These are phyloP conservation scores for Pinus taeda DNA, from an alignment of 75 land plant species.

Conservation along the genomic window DNA sequence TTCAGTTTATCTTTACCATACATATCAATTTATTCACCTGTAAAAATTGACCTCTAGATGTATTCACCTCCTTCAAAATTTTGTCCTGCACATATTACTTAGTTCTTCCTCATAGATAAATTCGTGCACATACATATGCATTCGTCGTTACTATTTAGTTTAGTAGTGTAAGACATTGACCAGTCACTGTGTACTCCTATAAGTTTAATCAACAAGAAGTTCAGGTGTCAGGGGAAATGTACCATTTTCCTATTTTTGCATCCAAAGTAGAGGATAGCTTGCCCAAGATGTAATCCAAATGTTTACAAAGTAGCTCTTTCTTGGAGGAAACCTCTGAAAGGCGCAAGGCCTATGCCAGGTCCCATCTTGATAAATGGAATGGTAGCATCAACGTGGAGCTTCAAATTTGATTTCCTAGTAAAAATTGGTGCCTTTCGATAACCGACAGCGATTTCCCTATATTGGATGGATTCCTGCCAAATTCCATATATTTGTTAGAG, in stretches of 20 bases:
- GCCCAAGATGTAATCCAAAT: conserved; percentile 28
- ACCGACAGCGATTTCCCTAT: background rate
- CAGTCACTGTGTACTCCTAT: background rate
- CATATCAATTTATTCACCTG: too few species aligned
- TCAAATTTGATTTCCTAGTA: conserved; percentile 54
- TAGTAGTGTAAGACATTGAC: background rate
- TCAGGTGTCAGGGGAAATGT: background rate
- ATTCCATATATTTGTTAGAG: background rate
- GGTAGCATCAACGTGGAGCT: conserved; percentile 38
- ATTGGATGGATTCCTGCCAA: conserved; percentile 1
- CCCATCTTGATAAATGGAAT: conserved; percentile 57
- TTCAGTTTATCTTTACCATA: too few species aligned
- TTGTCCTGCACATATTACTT: conserved; percentile 52
- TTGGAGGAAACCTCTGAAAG: conserved; percentile 62
- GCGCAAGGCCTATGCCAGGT: conserved; percentile 63
- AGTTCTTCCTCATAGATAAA: too few species aligned
- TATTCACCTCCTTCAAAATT: conserved; percentile 31
- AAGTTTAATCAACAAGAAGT: background rate
- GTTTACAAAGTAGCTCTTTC: conserved; percentile 38
- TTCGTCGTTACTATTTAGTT: too few species aligned
- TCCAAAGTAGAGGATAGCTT: conserved; percentile 38
- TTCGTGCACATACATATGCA: too few species aligned
- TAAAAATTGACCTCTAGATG: background rate
- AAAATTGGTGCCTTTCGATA: conserved; percentile 48
- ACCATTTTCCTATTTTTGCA: conserved; percentile 41